Percentiles rank a stretch among this genome's conserved stretches.
phyloP scores from a whole-genome alignment of 2,329 filamentous ascomycete species.

The Ramularia collo-cygni region DNA sequence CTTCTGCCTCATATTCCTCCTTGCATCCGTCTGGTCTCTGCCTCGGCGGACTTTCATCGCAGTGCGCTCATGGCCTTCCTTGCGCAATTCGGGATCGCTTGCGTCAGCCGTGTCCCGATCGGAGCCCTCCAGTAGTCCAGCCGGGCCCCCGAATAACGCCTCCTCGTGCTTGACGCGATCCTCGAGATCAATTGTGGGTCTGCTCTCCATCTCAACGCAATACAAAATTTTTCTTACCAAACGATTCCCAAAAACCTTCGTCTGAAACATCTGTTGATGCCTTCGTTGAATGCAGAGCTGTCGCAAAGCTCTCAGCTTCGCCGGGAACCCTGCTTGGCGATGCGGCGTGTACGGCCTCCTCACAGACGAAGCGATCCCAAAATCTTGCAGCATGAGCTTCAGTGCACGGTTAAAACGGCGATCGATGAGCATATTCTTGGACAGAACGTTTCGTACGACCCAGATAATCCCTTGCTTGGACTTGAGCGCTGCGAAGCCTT shows the following conservation, averaged over 20 bases:
- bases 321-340: not conserved
- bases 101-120: too few species aligned
- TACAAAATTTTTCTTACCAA: conserved; percentile 9
- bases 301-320: conserved; percentile 4
- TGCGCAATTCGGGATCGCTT: not conserved
- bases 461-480: conserved; percentile 22
- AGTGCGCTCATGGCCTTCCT: not conserved
- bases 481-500: conserved; percentile 21
- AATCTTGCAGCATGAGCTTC: conserved; percentile 1
- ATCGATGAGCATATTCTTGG: conserved; percentile 24
- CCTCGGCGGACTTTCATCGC: not conserved
- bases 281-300: conserved; percentile 7
- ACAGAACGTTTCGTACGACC: conserved; percentile 25
- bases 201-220: not conserved
- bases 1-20: not conserved
- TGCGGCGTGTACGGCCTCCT: not conserved
- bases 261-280: conserved; percentile 8
- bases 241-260: conserved; percentile 13
- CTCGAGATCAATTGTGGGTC: not conserved
- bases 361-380: not conserved
- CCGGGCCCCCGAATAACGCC: not conserved
- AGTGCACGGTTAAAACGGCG: conserved; percentile 15
- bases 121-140: too few species aligned
- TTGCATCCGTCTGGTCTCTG: not conserved
- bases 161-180: not conserved